phyloP scores from a whole-genome alignment of 768 basidiomycete genomes.

The Lyophyllum shimeji region DNA sequence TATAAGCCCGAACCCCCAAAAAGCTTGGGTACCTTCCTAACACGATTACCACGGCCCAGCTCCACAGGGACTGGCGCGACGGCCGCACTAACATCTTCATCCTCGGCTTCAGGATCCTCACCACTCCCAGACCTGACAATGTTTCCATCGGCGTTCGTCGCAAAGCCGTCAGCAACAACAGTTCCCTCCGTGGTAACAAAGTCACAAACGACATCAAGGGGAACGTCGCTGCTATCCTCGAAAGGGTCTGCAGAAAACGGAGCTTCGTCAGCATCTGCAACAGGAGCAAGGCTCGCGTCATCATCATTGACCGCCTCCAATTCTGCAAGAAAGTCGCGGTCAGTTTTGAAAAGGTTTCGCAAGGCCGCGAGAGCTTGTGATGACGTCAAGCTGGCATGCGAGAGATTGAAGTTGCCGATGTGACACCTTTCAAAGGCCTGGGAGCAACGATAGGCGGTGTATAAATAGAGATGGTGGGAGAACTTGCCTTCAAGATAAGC shows the following conservation, averaged over 20 bases:
- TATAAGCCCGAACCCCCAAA: neutral
- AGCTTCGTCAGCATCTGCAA: neutral
- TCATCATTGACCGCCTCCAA: neutral
- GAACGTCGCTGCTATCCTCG: neutral
- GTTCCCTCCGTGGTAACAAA: neutral
- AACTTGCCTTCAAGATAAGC: constrained; percentile 1
- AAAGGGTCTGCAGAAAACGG: neutral
- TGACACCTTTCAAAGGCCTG: neutral
- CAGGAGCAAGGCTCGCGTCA: neutral
- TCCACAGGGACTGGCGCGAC: neutral
- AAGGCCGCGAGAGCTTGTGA: neutral
- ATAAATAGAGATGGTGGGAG: neutral
- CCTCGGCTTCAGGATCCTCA: neutral
- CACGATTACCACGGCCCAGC: neutral
- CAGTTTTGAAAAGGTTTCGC: neutral
- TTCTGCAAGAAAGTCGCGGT: neutral
- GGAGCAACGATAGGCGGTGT: neutral
- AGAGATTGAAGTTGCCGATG: neutral
- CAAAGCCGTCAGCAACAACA: neutral
- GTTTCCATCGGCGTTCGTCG: neutral
- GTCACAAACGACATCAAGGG: neutral
- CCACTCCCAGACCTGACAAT: neutral
- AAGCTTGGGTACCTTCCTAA: neutral
- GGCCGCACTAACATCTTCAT: neutral
- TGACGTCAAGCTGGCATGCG: neutral